A percentile compares a stretch with the other conserved stretches of the same genome.
These are phyloP conservation scores for Ceratobasidium papillatum DNA, from an alignment of 1,284 basidiomycete species.

Conservation along the genomic window DNA sequence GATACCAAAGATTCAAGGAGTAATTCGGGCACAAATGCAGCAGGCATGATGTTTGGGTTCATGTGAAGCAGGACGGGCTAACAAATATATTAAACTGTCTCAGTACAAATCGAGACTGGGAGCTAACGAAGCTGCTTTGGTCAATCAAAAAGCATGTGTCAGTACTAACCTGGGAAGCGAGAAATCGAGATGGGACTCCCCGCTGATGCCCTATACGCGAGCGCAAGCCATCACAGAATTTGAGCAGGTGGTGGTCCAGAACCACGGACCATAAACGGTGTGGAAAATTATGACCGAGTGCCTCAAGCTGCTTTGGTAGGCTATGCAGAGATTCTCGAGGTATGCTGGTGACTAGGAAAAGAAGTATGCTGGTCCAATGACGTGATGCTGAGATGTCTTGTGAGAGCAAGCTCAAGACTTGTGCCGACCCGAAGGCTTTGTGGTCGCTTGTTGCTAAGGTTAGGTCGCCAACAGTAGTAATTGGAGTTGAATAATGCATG, in stretches of 20 bases:
- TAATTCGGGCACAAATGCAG: constrained; percentile 18
- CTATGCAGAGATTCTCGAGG: constrained; percentile 1
- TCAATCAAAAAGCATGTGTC: constrained; percentile 42
- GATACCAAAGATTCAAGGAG: constrained; percentile 18
- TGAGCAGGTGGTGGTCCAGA: neutral
- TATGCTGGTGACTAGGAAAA: constrained; percentile 16
- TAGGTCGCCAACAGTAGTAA: neutral
- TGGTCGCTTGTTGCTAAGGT: constrained; percentile 13
- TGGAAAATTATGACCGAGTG: neutral
- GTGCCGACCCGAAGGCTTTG: constrained; percentile 1
- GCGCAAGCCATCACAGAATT: constrained; percentile 10
- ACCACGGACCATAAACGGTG: neutral
- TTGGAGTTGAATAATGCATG: neutral
- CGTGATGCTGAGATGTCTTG: neutral
- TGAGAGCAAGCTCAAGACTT: neutral
- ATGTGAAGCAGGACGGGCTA: constrained; percentile 40
- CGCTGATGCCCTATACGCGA: constrained; percentile 42
- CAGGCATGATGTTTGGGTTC: constrained; percentile 39
- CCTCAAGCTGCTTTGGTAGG: constrained; percentile 1
- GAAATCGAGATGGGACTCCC: constrained; percentile 52
- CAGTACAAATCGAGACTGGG: constrained; percentile 38
- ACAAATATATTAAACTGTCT: constrained; percentile 40
- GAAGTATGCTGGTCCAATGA: neutral
- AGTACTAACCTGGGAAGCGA: constrained; percentile 57
- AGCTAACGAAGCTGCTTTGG: constrained; percentile 44